These are phyloP conservation scores for Phytophthora crassamura DNA, from an alignment of 352 stramenopile species.

Conservation along the genomic window DNA sequence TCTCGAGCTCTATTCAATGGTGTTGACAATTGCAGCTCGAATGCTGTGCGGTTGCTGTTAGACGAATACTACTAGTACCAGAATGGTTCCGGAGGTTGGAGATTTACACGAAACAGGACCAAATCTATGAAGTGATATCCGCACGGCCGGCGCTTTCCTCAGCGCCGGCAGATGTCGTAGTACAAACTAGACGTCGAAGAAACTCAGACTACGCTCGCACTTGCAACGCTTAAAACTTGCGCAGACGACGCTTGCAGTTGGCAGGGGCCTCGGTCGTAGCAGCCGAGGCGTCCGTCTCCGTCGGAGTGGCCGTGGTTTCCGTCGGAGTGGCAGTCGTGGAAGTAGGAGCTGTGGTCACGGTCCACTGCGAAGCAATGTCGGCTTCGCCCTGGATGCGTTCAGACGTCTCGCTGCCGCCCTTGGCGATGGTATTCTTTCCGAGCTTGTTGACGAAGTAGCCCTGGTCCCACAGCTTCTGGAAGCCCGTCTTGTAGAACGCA, in stretches of 20 bases:
- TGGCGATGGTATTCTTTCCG: constrained; percentile 33
- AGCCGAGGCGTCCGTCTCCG: neutral
- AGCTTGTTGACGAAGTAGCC: constrained; percentile 50
- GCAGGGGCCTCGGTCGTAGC: constrained; percentile 14
- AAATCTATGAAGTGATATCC: constrained; percentile 15
- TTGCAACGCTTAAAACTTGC: constrained; percentile 30
- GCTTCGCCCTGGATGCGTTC: too few relatives aligned
- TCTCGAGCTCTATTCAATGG: too few relatives aligned
- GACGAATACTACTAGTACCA: too few relatives aligned
- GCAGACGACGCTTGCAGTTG: constrained; percentile 38
- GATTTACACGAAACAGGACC: too few relatives aligned
- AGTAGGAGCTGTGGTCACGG: too few relatives aligned
- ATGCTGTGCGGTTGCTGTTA: too few relatives aligned
- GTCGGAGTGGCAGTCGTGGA: too few relatives aligned
- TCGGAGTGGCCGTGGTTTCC: constrained; percentile 1
- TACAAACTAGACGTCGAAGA: constrained; percentile 23
- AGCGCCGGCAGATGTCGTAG: constrained; percentile 6
- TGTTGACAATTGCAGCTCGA: too few relatives aligned
- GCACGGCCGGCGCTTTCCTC: neutral
- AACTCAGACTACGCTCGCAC: constrained; percentile 24
- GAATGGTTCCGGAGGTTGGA: too few relatives aligned
- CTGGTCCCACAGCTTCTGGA: constrained; percentile 72
- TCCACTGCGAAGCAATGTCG: too few relatives aligned
- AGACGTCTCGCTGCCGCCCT: too few relatives aligned
- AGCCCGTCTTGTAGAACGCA: constrained; percentile 62